A percentile compares a stretch with the other conserved stretches of the same genome.
Conservation (phyloP, 345 rosid species). For the Hibiscus tridactylites region DNA sequence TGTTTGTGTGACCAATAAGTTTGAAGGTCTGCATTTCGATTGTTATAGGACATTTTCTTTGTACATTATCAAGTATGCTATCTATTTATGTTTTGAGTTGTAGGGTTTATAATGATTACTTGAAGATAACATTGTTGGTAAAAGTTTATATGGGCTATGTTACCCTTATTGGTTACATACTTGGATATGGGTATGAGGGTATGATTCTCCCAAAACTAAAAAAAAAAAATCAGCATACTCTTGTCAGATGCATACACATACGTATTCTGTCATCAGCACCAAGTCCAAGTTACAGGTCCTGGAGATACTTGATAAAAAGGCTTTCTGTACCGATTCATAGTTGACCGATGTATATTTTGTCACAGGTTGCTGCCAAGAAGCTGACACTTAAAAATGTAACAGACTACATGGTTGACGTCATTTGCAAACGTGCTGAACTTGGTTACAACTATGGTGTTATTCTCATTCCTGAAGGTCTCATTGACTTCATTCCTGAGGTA, state of each 20-base stretch:
- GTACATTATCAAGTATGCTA: background rate
- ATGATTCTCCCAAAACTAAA: background rate
- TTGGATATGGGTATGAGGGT: background rate
- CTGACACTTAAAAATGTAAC: slow-evolving; percentile 80
- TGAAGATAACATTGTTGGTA: background rate
- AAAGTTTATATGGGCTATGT: background rate
- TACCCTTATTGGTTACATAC: background rate
- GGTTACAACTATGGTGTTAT: slow-evolving; percentile 91
- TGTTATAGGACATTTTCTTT: background rate
- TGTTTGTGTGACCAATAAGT: background rate
- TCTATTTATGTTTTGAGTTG: background rate
- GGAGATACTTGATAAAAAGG: background rate
- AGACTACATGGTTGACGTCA: slow-evolving; percentile 71
- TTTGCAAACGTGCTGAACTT: slow-evolving; percentile 64
- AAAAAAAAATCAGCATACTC: background rate
- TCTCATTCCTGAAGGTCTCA: slow-evolving; percentile 96
- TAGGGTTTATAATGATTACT: background rate
- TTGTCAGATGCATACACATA: background rate
- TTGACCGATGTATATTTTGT: slow-evolving; percentile 2
- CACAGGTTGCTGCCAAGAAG: slow-evolving; percentile 78
- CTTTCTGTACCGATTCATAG: background rate
- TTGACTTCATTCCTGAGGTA: slow-evolving; percentile 99
- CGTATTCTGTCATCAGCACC: background rate
- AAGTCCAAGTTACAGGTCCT: background rate
- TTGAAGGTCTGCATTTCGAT: background rate